Evolutionary conservation across 208 protist species (phyloP), one percentile per base, ranked within the genome.

Genomic region (Crithidia mellificae): DNA sequence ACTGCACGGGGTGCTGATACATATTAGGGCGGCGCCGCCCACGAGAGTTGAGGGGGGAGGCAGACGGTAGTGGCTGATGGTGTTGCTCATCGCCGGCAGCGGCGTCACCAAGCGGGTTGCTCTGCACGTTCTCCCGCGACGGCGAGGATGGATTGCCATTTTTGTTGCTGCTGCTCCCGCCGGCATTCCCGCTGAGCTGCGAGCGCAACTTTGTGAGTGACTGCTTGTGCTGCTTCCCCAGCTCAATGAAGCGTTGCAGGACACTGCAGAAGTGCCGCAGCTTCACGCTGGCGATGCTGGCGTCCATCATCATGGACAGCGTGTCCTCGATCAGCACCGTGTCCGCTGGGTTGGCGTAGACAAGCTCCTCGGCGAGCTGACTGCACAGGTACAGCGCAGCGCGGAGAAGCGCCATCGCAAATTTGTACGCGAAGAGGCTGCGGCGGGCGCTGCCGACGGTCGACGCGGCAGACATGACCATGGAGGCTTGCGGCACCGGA

Each of bases 281-380:
- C 68, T 93, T 91, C 46, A 91, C 84, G 15, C 81, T 85, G 5
- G 77, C 86, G 64, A 94, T 88, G 52, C 85, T 74, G 8, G 80
- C 70, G 58, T 96, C 91, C 88, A 96, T 94, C 91, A 96, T 94
- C 66, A 85, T 83, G 24, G 85, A 92, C 25, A 96, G 77, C 17
- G 79, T 85, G 63, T 94, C 87, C 59, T 96, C 91, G 50, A 96
- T 90, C 9, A 87, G 68, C 20, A 96, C 91, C 3, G 88, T 93
- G 74, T 96, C 91, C 1, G 78, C 75, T 7, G 88, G 81, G 56
- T 81, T 84, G 2, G 77, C 76, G 54, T 79, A 72, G 14, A 74
- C 55, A 24, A 96, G 75, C 68, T 88, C 83, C 57, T 83, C 73
- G 20, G 81, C 77, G 6, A 91, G 79, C 47, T 86, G 85, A 19